phyloP scores from a whole-genome alignment of 805 yeast genomes.

The Candida easanensis region DNA sequence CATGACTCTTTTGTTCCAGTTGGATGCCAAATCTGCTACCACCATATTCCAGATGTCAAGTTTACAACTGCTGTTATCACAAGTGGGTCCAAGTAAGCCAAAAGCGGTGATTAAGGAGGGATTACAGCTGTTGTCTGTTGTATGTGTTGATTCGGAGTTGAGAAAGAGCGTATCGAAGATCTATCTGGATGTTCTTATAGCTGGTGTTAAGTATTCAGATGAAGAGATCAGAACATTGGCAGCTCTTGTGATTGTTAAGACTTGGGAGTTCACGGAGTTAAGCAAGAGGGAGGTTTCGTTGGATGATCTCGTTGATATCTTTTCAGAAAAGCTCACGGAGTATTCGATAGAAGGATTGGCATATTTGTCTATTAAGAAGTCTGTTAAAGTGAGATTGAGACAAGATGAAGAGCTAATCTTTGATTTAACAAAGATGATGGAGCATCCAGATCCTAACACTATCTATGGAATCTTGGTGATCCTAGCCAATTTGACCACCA shows the following conservation, averaged over 20 bases:
- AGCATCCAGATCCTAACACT: constrained; percentile 12
- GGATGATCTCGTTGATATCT: constrained; percentile 32
- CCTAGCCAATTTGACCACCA: constrained; percentile 31
- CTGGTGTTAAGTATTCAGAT: constrained; percentile 29
- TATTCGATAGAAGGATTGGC: constrained; percentile 47
- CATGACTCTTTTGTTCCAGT: constrained; percentile 17
- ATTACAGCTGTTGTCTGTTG: constrained; percentile 37
- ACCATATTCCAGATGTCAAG: constrained; percentile 27
- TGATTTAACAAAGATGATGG: constrained; percentile 27
- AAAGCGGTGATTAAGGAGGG: constrained; percentile 25
- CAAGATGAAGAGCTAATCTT: constrained; percentile 34
- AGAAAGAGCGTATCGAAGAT: constrained; percentile 45
- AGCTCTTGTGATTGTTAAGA: constrained; percentile 48
- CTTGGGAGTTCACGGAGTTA: constrained; percentile 44
- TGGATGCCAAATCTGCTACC: constrained; percentile 9
- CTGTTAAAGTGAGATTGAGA: constrained; percentile 37
- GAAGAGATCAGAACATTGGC: constrained; percentile 33
- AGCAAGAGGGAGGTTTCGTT: constrained; percentile 33
- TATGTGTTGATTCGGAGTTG: constrained; percentile 50
- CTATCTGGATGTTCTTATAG: constrained; percentile 40
- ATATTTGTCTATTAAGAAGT: constrained; percentile 42
- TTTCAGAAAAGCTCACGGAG: constrained; percentile 19
- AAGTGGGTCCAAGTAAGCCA: constrained; percentile 8
- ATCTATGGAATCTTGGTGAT: constrained; percentile 34
- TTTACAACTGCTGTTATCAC: constrained; percentile 26